Conservation (phyloP, 345 rosid genomes). For the Garcia nutans region DNA sequence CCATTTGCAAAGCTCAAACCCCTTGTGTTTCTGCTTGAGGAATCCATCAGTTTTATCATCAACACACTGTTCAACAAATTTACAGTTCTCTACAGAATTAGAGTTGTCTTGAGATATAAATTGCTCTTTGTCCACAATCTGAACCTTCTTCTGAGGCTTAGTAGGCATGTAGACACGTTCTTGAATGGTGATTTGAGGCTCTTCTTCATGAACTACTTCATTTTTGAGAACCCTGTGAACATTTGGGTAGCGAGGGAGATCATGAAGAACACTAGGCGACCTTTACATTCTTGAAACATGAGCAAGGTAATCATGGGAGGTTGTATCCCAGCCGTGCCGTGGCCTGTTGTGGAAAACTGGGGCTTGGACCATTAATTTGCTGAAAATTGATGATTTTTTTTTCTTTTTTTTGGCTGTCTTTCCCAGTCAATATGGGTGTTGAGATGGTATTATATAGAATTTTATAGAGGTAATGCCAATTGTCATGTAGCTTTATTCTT, state of each 20-base stretch:
- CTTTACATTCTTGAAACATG: constrained; percentile 29
- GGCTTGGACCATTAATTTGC: constrained; percentile 16
- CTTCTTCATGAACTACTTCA: constrained; percentile 15
- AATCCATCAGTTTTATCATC: constrained; percentile 33
- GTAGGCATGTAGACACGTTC: constrained; percentile 1
- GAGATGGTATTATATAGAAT: background rate
- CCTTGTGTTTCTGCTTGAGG: constrained; percentile 38
- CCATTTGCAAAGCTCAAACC: constrained; percentile 45
- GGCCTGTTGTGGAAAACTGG: constrained; percentile 13
- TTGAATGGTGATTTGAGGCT: background rate
- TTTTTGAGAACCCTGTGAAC: constrained; percentile 41
- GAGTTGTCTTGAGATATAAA: background rate
- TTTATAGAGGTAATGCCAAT: constrained; percentile 29
- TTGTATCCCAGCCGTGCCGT: constrained; percentile 26
- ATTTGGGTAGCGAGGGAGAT: constrained; percentile 43
- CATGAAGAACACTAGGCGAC: constrained; percentile 32
- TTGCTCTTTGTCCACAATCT: constrained; percentile 26
- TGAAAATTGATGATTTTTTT: background rate
- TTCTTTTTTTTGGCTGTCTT: too few relatives aligned
- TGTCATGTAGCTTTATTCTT: constrained; percentile 22
- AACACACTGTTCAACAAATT: constrained; percentile 18
- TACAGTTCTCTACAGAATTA: background rate
- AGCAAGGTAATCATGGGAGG: constrained; percentile 38
- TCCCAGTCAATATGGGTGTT: background rate
- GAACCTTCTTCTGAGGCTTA: constrained; percentile 30